Base-by-base conservation (phyloP, 331 rosid genomes). In the Cydonia oblonga region DNA sequence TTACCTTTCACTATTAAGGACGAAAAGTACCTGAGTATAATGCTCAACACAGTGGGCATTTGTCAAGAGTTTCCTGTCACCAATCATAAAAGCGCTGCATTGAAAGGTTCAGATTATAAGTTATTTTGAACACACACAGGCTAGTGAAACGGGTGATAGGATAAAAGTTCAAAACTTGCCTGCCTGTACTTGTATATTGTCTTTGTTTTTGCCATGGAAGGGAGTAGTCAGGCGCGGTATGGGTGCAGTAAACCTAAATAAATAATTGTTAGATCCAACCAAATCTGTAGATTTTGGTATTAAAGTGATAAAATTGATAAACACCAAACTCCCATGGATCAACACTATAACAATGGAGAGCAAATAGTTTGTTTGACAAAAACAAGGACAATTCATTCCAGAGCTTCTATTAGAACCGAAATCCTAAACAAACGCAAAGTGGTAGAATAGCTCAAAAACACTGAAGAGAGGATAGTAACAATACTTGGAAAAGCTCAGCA, bases 171-270 rank as follows among this genome's bases (percentile, higher is more conserved):
- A 75, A 84, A 79, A 77, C 89, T 84, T 89, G 82, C 99, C 99
- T 91, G 81, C 97, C 97, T 18, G 99, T 95, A 85, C 97, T 91
- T 64, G 99, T 86, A 80, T 10, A 91, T 79, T 91, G 99, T 84
- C 99, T 85, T 81, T 91, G 99, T 72, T 91, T 95, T 84, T 95
- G 97, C 99, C 97, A 95, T 61, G 99, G 99, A 82, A 95, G 96
- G 62, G 99, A 95, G 80, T 95, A 95, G 81, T 95, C 97, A 18
- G 99, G 99, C 10, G 91, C 93, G 4, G 96, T 87, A 69, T 95
- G 99, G 11, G 99, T 95, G 84, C 99, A 91, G 85, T 95, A 95
- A 81, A 95, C 97, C 99, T 95, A 77, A 32, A 40, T 63, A 77
- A 65, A 60, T 15, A 72, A 73, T 24, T 16, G n/a, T 71, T 24